A percentile compares a stretch with the other conserved stretches of the same genome.
Evolutionary conservation across 2,329 filamentous ascomycete genomes (phyloP).

Genomic region (Diaporthe citri): DNA sequence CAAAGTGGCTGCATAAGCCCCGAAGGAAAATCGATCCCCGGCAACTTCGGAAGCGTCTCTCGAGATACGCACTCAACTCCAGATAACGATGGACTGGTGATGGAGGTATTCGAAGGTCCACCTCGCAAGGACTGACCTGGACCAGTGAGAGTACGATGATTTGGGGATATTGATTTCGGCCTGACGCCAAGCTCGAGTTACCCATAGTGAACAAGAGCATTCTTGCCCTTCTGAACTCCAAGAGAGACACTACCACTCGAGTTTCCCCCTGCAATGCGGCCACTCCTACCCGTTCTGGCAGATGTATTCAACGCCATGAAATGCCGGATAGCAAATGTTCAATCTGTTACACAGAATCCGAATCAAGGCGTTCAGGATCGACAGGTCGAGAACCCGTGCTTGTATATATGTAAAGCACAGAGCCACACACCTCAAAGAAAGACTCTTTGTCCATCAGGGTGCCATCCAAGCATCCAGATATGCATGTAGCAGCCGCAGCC

Average conservation of each 20-base stretch:
- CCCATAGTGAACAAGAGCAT: too few species aligned
- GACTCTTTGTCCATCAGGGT: too few species aligned
- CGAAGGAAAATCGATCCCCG: background rate
- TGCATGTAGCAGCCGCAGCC: too few species aligned
- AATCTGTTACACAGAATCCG: too few species aligned
- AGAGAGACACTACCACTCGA: too few species aligned
- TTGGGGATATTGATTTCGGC: background rate
- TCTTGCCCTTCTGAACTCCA: too few species aligned
- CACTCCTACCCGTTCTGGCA: background rate
- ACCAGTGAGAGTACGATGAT: background rate
- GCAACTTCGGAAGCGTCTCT: background rate
- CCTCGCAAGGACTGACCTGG: background rate
- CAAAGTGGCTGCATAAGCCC: background rate
- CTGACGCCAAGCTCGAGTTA: background rate
- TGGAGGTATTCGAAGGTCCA: background rate
- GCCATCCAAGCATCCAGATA: too few species aligned
- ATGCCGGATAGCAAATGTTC: background rate
- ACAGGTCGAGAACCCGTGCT: too few species aligned
- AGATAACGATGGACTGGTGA: background rate
- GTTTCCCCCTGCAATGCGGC: too few species aligned
- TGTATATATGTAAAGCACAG: too few species aligned
- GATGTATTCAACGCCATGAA: background rate
- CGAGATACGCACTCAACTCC: background rate
- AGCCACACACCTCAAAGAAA: too few species aligned
- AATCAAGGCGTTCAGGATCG: too few species aligned